Evolutionary conservation across 352 stramenopile genomes (phyloP).

Genomic region (Phytophthora meadii): DNA sequence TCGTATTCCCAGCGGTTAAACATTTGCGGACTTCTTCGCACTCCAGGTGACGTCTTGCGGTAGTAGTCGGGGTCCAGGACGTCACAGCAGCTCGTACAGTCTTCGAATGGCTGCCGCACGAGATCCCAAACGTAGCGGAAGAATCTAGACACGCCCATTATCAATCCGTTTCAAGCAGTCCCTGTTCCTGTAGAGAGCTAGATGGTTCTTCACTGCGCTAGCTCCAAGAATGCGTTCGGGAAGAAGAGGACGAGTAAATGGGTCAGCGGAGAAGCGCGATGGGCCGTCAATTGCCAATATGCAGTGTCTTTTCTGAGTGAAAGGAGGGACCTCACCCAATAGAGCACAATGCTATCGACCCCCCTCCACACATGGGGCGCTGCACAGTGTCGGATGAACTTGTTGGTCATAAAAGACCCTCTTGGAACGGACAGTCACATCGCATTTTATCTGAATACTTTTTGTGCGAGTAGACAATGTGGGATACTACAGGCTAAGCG

Average conservation of each 20-base stretch:
- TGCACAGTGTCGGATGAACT: conserved; percentile 8
- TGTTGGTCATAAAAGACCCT: conserved; percentile 17
- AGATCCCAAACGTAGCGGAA: conserved; percentile 35
- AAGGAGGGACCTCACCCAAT: conserved; percentile 25
- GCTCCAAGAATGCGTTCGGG: not conserved
- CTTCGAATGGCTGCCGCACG: conserved; percentile 41
- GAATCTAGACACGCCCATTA: conserved; percentile 29
- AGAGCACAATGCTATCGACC: conserved; percentile 19
- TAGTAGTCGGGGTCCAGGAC: conserved; percentile 46
- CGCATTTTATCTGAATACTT: conserved; percentile 22
- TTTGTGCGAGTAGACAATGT: conserved; percentile 2
- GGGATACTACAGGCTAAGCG: not conserved
- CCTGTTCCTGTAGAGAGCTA: conserved; percentile 14
- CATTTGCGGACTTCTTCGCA: conserved; percentile 33
- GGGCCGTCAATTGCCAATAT: conserved; percentile 8
- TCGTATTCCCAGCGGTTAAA: conserved; percentile 42
- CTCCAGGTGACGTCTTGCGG: conserved; percentile 44
- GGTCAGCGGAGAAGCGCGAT: not conserved
- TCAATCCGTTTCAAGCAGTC: conserved; percentile 11
- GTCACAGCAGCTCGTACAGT: conserved; percentile 44
- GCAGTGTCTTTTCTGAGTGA: conserved; percentile 35
- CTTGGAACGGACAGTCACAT: conserved; percentile 10
- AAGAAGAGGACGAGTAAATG: not conserved
- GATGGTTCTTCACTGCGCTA: conserved; percentile 6
- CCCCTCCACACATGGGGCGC: conserved; percentile 14